Evolutionary conservation across 179 eudicot genomes (phyloP).

Genomic region (Beta corolliflora): DNA sequence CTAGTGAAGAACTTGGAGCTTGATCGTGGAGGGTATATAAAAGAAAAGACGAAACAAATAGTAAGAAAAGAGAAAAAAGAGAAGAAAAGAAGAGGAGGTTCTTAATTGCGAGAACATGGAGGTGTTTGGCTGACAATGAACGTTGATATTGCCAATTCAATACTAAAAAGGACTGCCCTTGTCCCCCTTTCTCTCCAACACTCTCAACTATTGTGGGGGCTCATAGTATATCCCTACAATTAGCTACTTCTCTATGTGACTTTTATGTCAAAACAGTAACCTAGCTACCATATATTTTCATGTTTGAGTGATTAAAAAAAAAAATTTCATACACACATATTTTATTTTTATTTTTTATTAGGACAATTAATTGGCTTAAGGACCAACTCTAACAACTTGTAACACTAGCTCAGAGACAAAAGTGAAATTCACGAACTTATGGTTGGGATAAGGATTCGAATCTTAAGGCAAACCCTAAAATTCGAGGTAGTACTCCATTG

Average conservation of each 20-base stretch:
- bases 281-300: neutral
- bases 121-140: conserved; percentile 49
- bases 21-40: neutral
- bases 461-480: too few relatives aligned
- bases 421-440: too few relatives aligned
- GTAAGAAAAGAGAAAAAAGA: neutral
- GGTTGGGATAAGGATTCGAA: too few relatives aligned
- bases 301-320: too few relatives aligned
- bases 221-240: conserved; percentile 16
- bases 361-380: too few relatives aligned
- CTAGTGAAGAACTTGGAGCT: neutral
- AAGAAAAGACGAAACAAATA: conserved; percentile 30
- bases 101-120: conserved; percentile 71
- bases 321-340: too few relatives aligned
- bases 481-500: too few relatives aligned
- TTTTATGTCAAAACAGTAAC: conserved; percentile 14
- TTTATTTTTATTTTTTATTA: too few relatives aligned
- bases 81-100: conserved; percentile 27
- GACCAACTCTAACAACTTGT: too few relatives aligned
- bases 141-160: conserved; percentile 42
- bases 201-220: conserved; percentile 30
- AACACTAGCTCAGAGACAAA: too few relatives aligned
- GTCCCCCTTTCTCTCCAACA: conserved; percentile 47
- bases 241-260: neutral
- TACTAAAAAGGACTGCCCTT: conserved; percentile 47